These are phyloP conservation scores for Calonectria pseudoreteaudii DNA, from an alignment of 2,329 filamentous ascomycete species.

Conservation along the genomic window DNA sequence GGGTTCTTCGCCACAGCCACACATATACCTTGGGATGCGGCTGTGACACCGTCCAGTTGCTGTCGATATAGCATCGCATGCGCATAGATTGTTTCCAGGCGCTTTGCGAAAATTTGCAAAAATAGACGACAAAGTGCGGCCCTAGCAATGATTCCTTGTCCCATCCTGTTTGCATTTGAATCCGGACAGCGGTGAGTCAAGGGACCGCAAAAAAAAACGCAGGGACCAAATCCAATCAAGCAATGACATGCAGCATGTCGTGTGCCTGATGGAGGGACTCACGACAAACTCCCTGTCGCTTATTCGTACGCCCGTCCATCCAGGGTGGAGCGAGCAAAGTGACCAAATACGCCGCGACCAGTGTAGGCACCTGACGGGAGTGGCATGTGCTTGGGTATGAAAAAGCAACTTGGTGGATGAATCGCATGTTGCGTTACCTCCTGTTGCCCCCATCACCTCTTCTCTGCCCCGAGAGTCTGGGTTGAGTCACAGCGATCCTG, in stretches of 20 bases:
- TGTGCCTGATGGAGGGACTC: conserved; percentile 29
- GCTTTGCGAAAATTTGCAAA: not conserved
- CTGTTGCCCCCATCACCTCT: conserved; percentile 11
- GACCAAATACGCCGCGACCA: not conserved
- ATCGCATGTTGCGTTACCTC: conserved; percentile 6
- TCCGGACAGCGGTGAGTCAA: conserved; percentile 19
- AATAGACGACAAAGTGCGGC: not conserved
- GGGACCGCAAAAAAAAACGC: conserved; percentile 8
- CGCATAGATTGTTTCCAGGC: not conserved
- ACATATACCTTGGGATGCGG: not conserved
- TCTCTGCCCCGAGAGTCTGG: not conserved
- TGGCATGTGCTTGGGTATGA: not conserved
- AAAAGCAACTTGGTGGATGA: conserved; percentile 5
- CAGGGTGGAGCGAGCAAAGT: not conserved
- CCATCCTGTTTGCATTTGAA: not conserved
- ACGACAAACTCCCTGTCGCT: conserved; percentile 34
- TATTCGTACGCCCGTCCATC: conserved; percentile 30
- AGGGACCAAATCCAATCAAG: conserved; percentile 1
- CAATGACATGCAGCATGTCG: conserved; percentile 28
- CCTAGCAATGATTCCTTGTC: not conserved
- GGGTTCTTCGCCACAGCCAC: not conserved
- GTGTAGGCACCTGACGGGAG: conserved; percentile 1
- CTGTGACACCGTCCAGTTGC: not conserved
- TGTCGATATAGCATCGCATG: not conserved
- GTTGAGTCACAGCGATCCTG: conserved; percentile 20